These are phyloP conservation scores for Trichoderma afroharzianum DNA, from an alignment of 2,329 filamentous ascomycete species.

Conservation along the genomic window DNA sequence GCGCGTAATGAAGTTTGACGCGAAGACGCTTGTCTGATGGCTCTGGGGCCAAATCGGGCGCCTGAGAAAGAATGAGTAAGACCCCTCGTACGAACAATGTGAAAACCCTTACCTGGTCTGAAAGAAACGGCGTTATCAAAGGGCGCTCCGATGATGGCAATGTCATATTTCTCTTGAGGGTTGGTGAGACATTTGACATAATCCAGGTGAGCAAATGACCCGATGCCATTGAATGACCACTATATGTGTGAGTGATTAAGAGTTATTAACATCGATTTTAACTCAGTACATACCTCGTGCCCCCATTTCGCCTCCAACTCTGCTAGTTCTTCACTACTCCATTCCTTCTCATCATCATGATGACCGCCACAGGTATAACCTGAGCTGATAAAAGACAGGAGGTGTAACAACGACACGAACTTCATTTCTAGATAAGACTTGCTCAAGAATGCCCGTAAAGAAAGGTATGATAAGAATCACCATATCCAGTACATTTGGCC, in stretches of 20 bases:
- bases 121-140: conserved; percentile 73
- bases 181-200: conserved; percentile 66
- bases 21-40: conserved; percentile 78
- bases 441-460: not conserved
- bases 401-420: not conserved
- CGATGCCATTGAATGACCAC: conserved; percentile 65
- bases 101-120: conserved; percentile 50
- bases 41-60: conserved; percentile 82
- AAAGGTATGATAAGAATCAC: not conserved
- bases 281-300: conserved; percentile 44
- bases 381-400: not conserved
- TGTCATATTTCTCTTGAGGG: conserved; percentile 63
- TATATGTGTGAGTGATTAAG: conserved; percentile 14
- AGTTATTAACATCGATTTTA: not conserved
- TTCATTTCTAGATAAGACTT: not conserved
- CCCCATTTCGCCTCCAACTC: conserved; percentile 58
- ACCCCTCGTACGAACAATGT: conserved; percentile 31
- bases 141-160: conserved; percentile 67
- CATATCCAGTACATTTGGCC: not conserved
- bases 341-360: conserved; percentile 40
- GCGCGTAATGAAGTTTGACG: conserved; percentile 76
- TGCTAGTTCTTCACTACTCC: conserved; percentile 47
- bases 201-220: conserved; percentile 68
- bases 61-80: conserved; percentile 34
- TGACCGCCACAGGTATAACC: conserved; percentile 17